These are phyloP conservation scores for Epichloe coenophiala DNA, from an alignment of 2,329 filamentous ascomycete genomes.

Conservation along the genomic window DNA sequence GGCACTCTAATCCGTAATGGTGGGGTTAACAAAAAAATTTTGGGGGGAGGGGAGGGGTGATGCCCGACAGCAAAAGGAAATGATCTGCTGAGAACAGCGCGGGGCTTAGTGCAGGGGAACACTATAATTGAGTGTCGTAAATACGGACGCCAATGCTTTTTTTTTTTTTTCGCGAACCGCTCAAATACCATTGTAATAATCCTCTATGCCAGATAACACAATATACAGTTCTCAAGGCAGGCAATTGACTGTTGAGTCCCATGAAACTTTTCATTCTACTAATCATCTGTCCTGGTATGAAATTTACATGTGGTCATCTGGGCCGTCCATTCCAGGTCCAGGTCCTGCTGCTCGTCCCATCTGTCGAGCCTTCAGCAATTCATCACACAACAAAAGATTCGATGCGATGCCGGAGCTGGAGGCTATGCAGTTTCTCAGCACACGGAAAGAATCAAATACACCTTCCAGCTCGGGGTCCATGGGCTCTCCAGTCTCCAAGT, in stretches of 20 bases:
- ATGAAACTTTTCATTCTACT: slow-evolving; percentile 15
- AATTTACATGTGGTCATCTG: slow-evolving; percentile 37
- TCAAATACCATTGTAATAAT: too few species aligned
- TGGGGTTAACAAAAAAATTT: not conserved
- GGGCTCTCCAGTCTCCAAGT: slow-evolving; percentile 74
- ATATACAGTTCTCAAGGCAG: too few species aligned
- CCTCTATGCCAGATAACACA: too few species aligned
- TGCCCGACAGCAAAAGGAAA: not conserved
- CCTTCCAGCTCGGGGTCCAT: slow-evolving; percentile 93
- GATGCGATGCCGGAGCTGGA: slow-evolving; percentile 91
- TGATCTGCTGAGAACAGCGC: not conserved
- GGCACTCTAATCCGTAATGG: not conserved
- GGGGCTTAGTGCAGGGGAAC: not conserved
- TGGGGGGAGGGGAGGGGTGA: too few species aligned
- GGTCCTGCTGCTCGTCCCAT: slow-evolving; percentile 61
- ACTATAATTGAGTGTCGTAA: too few species aligned
- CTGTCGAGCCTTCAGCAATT: slow-evolving; percentile 93
- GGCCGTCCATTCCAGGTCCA: slow-evolving; percentile 51
- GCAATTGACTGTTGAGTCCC: slow-evolving; percentile 10
- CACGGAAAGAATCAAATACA: slow-evolving; percentile 92
- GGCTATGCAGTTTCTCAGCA: slow-evolving; percentile 83
- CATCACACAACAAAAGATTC: slow-evolving; percentile 89
- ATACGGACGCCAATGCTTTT: too few species aligned
- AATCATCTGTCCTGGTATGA: slow-evolving; percentile 11
- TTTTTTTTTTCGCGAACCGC: too few species aligned